Conservation (phyloP, 2,329 filamentous ascomycete species). For the Cladosporium cucumerinum region DNA sequence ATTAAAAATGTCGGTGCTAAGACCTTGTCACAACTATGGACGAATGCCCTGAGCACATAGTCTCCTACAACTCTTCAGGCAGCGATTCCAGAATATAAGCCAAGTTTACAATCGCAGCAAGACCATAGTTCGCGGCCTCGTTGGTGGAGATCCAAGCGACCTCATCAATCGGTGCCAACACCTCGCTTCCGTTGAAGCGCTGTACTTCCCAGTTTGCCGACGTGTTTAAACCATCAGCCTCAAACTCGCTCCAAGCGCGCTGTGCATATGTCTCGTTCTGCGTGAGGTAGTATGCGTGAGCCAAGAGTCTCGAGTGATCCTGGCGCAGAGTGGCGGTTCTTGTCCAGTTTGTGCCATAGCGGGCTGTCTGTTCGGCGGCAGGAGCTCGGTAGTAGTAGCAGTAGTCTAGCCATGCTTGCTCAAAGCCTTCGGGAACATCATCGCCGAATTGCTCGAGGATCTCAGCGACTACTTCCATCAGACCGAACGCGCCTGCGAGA, state of each 20-base stretch:
- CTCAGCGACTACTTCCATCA: constrained; percentile 57
- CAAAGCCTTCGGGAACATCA: constrained; percentile 49
- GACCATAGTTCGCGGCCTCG: constrained; percentile 54
- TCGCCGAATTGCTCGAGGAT: constrained; percentile 49
- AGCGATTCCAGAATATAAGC: constrained; percentile 34
- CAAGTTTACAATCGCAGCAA: constrained; percentile 57
- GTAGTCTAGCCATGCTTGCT: constrained; percentile 58
- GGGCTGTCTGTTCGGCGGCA: constrained; percentile 48
- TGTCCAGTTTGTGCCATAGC: constrained; percentile 52
- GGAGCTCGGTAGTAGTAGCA: constrained; percentile 56
- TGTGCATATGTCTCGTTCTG: constrained; percentile 48
- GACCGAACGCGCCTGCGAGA: constrained; percentile 57
- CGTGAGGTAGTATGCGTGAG: constrained; percentile 48
- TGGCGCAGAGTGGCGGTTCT: constrained; percentile 46
- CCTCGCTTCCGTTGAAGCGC: constrained; percentile 43
- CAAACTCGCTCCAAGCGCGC: constrained; percentile 55
- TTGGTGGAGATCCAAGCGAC: constrained; percentile 58
- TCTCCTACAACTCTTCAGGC: not conserved
- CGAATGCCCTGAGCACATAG: not conserved
- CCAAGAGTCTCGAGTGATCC: constrained; percentile 58
- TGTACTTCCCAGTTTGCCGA: constrained; percentile 38
- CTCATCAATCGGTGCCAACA: constrained; percentile 52
- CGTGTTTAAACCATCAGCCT: constrained; percentile 41
- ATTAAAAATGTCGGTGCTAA: not conserved
- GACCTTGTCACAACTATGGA: not conserved